phyloP scores from a whole-genome alignment of 2,329 filamentous ascomycete species.

The Cercospora sp. region DNA sequence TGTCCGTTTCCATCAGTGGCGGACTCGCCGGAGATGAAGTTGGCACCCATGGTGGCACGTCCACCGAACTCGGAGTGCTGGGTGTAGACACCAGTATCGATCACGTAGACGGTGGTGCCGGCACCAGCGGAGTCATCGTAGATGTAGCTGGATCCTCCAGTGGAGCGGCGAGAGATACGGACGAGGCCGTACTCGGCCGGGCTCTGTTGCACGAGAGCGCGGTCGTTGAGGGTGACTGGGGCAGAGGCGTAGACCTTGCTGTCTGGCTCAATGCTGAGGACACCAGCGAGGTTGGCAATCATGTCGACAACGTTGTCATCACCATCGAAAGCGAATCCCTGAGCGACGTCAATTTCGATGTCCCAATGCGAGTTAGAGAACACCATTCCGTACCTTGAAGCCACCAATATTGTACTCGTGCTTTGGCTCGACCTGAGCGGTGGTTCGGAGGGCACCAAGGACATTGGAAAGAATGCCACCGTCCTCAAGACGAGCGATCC shows the following conservation, averaged over 20 bases:
- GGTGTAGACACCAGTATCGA: slow-evolving; percentile 35
- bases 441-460: slow-evolving; percentile 17
- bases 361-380: neutral
- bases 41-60: slow-evolving; percentile 35
- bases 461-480: slow-evolving; percentile 18
- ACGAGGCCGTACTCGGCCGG: slow-evolving; percentile 29
- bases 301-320: slow-evolving; percentile 38
- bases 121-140: slow-evolving; percentile 26
- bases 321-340: slow-evolving; percentile 43
- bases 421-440: slow-evolving; percentile 24
- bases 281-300: slow-evolving; percentile 33
- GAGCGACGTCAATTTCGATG: slow-evolving; percentile 41
- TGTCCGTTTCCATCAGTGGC: slow-evolving; percentile 58
- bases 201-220: slow-evolving; percentile 25
- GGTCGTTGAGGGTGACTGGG: slow-evolving; percentile 19
- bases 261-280: slow-evolving; percentile 46
- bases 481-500: slow-evolving; percentile 28
- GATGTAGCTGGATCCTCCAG: slow-evolving; percentile 31
- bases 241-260: slow-evolving; percentile 40
- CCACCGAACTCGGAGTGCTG: slow-evolving; percentile 40
- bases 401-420: slow-evolving; percentile 20
- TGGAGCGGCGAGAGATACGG: slow-evolving; percentile 26
- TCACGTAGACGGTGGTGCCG: slow-evolving; percentile 25
- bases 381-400: slow-evolving; percentile 4
- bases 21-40: slow-evolving; percentile 37